phyloP scores from a whole-genome alignment of 176 grass and related monocot species.

The Oryza longistaminata region DNA sequence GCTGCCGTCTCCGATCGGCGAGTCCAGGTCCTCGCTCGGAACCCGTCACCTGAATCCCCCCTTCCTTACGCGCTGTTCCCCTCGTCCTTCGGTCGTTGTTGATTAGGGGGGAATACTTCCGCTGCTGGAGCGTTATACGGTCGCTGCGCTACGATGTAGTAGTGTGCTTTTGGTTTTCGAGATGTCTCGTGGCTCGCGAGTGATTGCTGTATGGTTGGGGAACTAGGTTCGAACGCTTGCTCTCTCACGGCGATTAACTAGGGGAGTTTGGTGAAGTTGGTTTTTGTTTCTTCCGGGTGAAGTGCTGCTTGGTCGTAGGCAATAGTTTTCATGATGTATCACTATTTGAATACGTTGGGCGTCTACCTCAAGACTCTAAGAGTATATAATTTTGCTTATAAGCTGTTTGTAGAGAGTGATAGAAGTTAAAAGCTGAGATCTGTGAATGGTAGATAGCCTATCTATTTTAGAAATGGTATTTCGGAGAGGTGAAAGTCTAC shows the following conservation, averaged over 20 bases:
- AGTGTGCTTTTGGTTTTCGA: not conserved
- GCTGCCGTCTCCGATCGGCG: not conserved
- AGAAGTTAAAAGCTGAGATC: not conserved
- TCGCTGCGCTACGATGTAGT: not conserved
- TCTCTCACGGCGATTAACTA: not conserved
- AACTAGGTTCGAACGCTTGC: not conserved
- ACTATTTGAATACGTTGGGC: not conserved
- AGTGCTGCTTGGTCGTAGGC: not conserved
- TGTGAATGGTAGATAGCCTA: not conserved
- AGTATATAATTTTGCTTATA: constrained; percentile 3
- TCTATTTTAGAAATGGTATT: not conserved
- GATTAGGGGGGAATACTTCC: not conserved
- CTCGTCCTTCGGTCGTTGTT: not conserved
- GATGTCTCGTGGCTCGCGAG: not conserved
- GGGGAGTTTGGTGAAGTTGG: not conserved
- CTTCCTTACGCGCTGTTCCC: constrained; percentile 3
- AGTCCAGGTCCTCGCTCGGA: constrained; percentile 22
- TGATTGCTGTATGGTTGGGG: not conserved
- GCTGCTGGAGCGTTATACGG: not conserved
- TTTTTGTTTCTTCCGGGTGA: not conserved
- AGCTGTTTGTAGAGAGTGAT: not conserved
- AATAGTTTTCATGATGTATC: not conserved
- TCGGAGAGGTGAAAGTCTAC: not conserved
- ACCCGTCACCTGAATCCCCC: not conserved
- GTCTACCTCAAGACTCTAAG: not conserved